A percentile compares a stretch with the other conserved stretches of the same genome.
Evolutionary conservation across 75 land plant genomes (phyloP).

Genomic region (Ceratopteris richardii): DNA sequence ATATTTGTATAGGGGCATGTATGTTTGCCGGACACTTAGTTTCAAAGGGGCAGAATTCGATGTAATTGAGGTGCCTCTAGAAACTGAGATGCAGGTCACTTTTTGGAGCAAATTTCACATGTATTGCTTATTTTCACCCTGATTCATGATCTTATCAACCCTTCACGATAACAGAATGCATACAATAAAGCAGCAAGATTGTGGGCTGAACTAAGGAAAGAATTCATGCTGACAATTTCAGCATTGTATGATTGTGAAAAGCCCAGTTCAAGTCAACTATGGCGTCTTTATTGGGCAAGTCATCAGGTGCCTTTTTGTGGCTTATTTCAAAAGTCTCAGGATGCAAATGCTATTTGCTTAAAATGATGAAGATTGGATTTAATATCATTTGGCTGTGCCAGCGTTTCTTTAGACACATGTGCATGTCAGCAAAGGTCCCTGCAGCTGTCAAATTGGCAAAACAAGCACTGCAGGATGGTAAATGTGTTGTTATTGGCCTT

Average conservation of each 20-base stretch:
- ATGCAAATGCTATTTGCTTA: no score
- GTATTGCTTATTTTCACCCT: background rate
- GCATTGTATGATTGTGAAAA: constrained; percentile 47
- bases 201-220: constrained; percentile 83
- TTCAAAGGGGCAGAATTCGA: constrained; percentile 90
- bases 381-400: no score
- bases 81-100: constrained; percentile 69
- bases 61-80: constrained; percentile 78
- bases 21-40: constrained; percentile 93
- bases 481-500: constrained; percentile 94
- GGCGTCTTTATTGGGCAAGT: constrained; percentile 93
- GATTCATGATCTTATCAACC: background rate
- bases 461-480: constrained; percentile 66
- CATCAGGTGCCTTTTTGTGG: no score
- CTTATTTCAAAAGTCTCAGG: no score
- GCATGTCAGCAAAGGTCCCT: constrained; percentile 97
- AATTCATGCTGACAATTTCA: constrained; percentile 64
- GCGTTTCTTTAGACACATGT: constrained; percentile 95
- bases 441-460: constrained; percentile 71
- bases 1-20: constrained; percentile 82
- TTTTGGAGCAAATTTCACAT: background rate
- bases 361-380: no score
- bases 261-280: constrained; percentile 56
- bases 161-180: constrained; percentile 41
- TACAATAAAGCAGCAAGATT: constrained; percentile 70